A percentile compares a stretch with the other conserved stretches of the same genome.
Evolutionary conservation across 1,139 yeast genomes (phyloP).

Genomic region (Wickerhamomyces sp.): DNA sequence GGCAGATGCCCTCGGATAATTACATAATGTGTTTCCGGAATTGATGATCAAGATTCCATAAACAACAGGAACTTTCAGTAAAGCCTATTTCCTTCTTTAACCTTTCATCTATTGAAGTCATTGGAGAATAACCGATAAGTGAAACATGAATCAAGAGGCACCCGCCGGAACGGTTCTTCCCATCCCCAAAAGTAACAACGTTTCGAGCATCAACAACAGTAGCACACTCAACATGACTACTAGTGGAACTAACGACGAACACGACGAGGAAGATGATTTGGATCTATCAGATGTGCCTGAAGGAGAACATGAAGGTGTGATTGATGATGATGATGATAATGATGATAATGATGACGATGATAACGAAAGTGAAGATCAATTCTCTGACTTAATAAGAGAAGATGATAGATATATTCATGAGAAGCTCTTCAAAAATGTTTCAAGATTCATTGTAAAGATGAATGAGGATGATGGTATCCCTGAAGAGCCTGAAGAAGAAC

Average conservation of each 20-base stretch:
- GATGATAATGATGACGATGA: conserved; percentile 9
- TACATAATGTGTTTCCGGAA: no score
- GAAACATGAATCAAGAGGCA: no score
- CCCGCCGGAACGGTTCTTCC: no score
- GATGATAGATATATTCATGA: conserved; percentile 16
- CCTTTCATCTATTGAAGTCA: no score
- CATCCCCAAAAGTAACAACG: background rate
- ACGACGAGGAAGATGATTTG: conserved; percentile 14
- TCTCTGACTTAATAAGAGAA: conserved; percentile 10
- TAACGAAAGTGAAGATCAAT: conserved; percentile 13
- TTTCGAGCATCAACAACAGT: background rate
- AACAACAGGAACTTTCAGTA: no score
- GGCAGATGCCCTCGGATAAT: no score
- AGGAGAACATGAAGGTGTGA: conserved; percentile 15
- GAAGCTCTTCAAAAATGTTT: conserved; percentile 13
- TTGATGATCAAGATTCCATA: no score
- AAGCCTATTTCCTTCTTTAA: no score
- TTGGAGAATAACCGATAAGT: no score
- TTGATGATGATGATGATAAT: conserved; percentile 16
- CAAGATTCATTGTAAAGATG: conserved; percentile 11
- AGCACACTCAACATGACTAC: background rate
- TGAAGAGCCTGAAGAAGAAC: conserved; percentile 27
- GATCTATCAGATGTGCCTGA: conserved; percentile 25
- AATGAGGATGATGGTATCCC: conserved; percentile 13
- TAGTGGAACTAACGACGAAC: background rate